Evolutionary conservation across 2,329 filamentous ascomycete species (phyloP).

Genomic region (Setomelanomma holmii): DNA sequence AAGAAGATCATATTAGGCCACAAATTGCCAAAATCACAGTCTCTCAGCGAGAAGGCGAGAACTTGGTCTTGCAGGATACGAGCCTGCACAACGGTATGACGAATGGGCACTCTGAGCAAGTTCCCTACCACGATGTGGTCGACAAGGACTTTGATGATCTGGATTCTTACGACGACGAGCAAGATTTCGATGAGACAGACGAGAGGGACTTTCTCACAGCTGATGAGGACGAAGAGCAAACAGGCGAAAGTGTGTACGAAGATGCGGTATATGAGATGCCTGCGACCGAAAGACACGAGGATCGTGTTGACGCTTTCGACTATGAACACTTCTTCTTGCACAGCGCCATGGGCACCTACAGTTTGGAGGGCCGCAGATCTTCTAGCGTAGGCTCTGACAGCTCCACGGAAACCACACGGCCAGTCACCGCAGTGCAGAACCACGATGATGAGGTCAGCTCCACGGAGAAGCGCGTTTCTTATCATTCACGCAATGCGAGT

Average conservation of each 20-base stretch:
- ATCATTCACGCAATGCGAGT: conserved; percentile 61
- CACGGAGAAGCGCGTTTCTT: conserved; percentile 36
- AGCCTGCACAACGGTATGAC: background rate
- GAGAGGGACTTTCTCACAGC: conserved; percentile 51
- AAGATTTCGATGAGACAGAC: conserved; percentile 41
- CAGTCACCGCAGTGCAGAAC: conserved; percentile 36
- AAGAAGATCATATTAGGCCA: conserved; percentile 13
- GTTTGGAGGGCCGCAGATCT: conserved; percentile 60
- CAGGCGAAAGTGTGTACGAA: conserved; percentile 51
- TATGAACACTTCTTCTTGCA: conserved; percentile 96
- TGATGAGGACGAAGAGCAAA: conserved; percentile 31
- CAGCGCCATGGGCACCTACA: conserved; percentile 84
- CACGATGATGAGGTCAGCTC: conserved; percentile 19
- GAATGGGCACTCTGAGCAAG: conserved; percentile 6
- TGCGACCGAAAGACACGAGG: conserved; percentile 73
- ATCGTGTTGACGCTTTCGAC: conserved; percentile 93
- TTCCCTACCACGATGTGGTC: conserved; percentile 32
- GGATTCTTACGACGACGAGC: conserved; percentile 27
- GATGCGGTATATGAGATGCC: conserved; percentile 52
- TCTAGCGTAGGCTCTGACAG: conserved; percentile 60
- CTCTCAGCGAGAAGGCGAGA: conserved; percentile 28
- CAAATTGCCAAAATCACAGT: conserved; percentile 18
- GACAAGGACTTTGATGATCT: conserved; percentile 29
- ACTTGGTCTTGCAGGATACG: conserved; percentile 11
- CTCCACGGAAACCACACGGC: conserved; percentile 60